These are phyloP conservation scores for Asterochloris erici DNA, from an alignment of 139 green algal genomes.

Conservation along the genomic window DNA sequence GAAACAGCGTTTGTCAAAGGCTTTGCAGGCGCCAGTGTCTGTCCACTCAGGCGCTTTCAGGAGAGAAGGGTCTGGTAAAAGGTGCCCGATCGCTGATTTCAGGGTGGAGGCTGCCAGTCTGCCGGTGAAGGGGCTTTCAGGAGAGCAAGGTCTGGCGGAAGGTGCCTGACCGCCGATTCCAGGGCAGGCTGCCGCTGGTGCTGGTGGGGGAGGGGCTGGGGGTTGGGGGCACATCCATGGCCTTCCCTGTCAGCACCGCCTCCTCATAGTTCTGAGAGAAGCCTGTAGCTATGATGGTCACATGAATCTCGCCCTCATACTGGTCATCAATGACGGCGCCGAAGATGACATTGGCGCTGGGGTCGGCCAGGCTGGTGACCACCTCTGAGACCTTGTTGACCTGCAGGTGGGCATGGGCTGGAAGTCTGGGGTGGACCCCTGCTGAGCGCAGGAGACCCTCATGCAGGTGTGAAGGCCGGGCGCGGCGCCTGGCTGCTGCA, in stretches of 20 bases:
- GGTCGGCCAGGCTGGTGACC: slow-evolving; percentile 87
- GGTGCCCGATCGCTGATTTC: too few species aligned
- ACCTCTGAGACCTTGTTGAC: slow-evolving; percentile 79
- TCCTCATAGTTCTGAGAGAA: slow-evolving; percentile 79
- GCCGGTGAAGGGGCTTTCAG: too few species aligned
- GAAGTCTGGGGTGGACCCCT: neutral
- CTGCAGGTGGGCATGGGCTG: neutral
- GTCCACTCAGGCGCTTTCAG: too few species aligned
- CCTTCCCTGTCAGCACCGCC: slow-evolving; percentile 46
- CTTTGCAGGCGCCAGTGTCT: too few species aligned
- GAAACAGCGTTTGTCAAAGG: too few species aligned
- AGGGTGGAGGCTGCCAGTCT: too few species aligned
- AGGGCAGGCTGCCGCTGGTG: slow-evolving; percentile 4
- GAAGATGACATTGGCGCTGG: slow-evolving; percentile 96
- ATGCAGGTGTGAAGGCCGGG: too few species aligned
- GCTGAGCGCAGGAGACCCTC: too few species aligned
- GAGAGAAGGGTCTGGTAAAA: too few species aligned
- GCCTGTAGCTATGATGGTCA: slow-evolving; percentile 95
- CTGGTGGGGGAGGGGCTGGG: neutral
- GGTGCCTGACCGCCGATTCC: slow-evolving; percentile 8
- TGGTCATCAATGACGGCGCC: slow-evolving; percentile 85
- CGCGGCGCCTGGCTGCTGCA: too few species aligned
- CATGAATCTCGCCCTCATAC: slow-evolving; percentile 60
- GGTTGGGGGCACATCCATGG: neutral
- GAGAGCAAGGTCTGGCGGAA: slow-evolving; percentile 10